A percentile compares a stretch with the other conserved stretches of the same genome.
Evolutionary conservation across 352 stramenopile species (phyloP).

Genomic region (Phytophthora melonis): DNA sequence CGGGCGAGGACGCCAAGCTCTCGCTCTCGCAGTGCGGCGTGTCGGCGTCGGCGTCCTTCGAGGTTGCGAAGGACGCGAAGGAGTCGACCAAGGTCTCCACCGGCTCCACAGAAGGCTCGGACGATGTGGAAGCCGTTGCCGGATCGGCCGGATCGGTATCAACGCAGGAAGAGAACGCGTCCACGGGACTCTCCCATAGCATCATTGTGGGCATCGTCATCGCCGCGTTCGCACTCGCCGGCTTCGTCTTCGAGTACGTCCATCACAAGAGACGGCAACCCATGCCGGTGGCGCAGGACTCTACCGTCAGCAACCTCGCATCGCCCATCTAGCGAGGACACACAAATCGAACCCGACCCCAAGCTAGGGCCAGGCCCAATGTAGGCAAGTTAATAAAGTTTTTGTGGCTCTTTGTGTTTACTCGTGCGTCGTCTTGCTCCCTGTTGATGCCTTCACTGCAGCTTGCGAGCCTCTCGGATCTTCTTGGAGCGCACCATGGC

Average conservation of each 20-base stretch:
- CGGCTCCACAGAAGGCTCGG: constrained; percentile 22
- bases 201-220: constrained; percentile 78
- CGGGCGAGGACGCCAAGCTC: constrained; percentile 42
- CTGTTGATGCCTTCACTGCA: constrained; percentile 22
- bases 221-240: constrained; percentile 62
- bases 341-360: constrained; percentile 27
- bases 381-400: constrained; percentile 48
- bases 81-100: constrained; percentile 30
- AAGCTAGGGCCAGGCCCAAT: constrained; percentile 28
- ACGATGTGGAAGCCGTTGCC: constrained; percentile 14
- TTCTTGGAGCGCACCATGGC: constrained; percentile 71
- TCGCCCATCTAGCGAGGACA: constrained; percentile 36
- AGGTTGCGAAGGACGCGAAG: constrained; percentile 23
- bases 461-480: constrained; percentile 61
- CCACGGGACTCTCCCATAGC: constrained; percentile 72
- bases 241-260: constrained; percentile 78
- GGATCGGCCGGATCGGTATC: constrained; percentile 35
- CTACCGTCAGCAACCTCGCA: constrained; percentile 26
- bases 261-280: constrained; percentile 76
- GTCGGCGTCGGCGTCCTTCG: constrained; percentile 28
- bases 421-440: constrained; percentile 1
- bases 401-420: constrained; percentile 27
- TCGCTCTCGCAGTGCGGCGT: constrained; percentile 66
- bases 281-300: constrained; percentile 29
- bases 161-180: constrained; percentile 60